These are phyloP conservation scores for Paramecium caudatum DNA, from an alignment of 73 alveolate species.

Conservation along the genomic window DNA sequence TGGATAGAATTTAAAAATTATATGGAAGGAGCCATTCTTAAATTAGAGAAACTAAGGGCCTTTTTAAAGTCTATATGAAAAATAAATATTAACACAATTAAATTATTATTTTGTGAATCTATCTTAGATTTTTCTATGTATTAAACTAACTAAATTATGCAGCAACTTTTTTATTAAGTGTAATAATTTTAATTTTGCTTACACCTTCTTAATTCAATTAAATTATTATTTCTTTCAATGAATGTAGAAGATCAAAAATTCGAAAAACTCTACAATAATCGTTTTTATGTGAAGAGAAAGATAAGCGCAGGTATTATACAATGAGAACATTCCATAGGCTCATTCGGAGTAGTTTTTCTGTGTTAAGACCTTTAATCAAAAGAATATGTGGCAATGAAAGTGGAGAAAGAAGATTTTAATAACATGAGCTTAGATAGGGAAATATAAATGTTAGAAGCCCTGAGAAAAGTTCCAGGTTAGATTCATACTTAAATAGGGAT, in stretches of 20 bases:
- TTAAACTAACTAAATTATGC: no score
- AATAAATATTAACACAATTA: no score
- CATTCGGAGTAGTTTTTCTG: constrained; percentile 62
- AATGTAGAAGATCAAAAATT: constrained; percentile 2
- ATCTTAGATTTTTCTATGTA: no score
- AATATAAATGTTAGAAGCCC: constrained; percentile 60
- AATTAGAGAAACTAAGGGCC: constrained; percentile 61
- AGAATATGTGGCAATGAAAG: constrained; percentile 72
- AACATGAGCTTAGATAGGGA: constrained; percentile 69
- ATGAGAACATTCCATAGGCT: not conserved
- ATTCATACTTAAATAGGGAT: not conserved
- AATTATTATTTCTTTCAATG: not conserved
- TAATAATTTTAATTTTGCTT: no score
- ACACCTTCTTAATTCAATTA: not conserved
- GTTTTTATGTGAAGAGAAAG: constrained; percentile 26
- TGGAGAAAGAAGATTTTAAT: constrained; percentile 70
- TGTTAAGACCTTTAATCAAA: constrained; percentile 64
- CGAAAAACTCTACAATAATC: constrained; percentile 3
- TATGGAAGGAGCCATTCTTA: constrained; percentile 68
- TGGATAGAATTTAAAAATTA: constrained; percentile 71
- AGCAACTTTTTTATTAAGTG: no score
- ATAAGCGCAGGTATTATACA: constrained; percentile 36
- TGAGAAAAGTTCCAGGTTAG: constrained; percentile 58
- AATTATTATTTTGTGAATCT: no score
- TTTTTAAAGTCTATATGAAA: constrained; percentile 59